Evolutionary conservation across 805 yeast genomes (phyloP).

Genomic region (Candida sithepensis): DNA sequence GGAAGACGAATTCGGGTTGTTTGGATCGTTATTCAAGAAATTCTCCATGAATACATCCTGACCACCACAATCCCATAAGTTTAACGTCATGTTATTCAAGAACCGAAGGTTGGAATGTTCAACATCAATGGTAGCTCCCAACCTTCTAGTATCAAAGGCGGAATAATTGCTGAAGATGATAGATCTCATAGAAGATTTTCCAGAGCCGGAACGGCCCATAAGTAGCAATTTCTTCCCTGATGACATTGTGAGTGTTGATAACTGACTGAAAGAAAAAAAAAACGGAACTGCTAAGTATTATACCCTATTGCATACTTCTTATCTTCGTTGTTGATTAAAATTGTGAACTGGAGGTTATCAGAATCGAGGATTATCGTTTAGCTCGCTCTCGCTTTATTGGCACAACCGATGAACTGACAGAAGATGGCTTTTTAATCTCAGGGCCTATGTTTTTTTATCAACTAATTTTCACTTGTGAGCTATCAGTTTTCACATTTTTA

Average conservation of each 20-base stretch:
- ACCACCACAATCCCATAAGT: slow-evolving; percentile 98
- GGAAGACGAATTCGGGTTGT: slow-evolving; percentile 36
- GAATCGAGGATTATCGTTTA: no score
- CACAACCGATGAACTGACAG: no score
- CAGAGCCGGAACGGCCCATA: slow-evolving; percentile 95
- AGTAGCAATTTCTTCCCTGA: slow-evolving; percentile 58
- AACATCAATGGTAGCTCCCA: slow-evolving; percentile 98
- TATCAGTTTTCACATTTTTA: neutral
- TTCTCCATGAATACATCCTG: slow-evolving; percentile 96
- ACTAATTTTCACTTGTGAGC: neutral
- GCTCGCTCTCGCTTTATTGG: neutral
- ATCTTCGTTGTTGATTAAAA: no score
- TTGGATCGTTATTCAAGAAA: slow-evolving; percentile 39
- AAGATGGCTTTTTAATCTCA: no score
- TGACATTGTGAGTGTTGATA: slow-evolving; percentile 12
- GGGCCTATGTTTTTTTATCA: no score
- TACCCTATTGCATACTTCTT: no score
- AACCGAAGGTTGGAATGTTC: slow-evolving; percentile 93
- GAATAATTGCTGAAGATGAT: slow-evolving; percentile 94
- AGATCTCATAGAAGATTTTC: slow-evolving; percentile 96
- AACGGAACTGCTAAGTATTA: no score
- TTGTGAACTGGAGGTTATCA: no score
- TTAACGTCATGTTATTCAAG: slow-evolving; percentile 90
- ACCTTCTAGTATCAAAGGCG: slow-evolving; percentile 90
- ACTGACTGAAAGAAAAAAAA: neutral